Percentiles rank a stretch among this genome's conserved stretches.
Evolutionary conservation across 1,139 yeast genomes (phyloP).

Genomic region (Ogataea hybrid): DNA sequence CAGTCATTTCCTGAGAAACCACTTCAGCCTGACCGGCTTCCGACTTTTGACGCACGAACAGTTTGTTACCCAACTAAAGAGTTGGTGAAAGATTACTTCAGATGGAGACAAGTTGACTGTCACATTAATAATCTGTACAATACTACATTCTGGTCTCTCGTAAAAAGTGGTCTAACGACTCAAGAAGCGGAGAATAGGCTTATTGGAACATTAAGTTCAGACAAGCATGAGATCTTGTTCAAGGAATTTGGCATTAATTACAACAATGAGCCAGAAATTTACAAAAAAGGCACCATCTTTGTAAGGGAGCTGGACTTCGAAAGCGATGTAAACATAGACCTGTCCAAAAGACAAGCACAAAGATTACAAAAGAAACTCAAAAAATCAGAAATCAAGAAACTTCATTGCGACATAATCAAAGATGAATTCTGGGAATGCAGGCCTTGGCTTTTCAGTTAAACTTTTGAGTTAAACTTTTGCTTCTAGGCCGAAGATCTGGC

Average conservation of each 20-base stretch:
- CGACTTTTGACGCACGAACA: slow-evolving; percentile 90
- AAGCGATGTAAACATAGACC: slow-evolving; percentile 7
- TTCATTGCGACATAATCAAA: slow-evolving; percentile 58
- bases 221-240: slow-evolving; percentile 85
- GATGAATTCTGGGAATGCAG: slow-evolving; percentile 55
- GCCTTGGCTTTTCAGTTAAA: slow-evolving; percentile 36
- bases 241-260: slow-evolving; percentile 79
- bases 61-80: slow-evolving; percentile 72
- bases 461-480: slow-evolving; percentile 38
- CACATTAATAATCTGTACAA: slow-evolving; percentile 93
- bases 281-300: slow-evolving; percentile 78
- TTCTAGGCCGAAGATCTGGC: slow-evolving; percentile 38
- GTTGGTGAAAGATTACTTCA: slow-evolving; percentile 72
- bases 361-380: slow-evolving; percentile 46
- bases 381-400: slow-evolving; percentile 44
- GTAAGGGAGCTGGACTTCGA: slow-evolving; percentile 45
- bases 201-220: slow-evolving; percentile 73
- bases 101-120: slow-evolving; percentile 97
- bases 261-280: slow-evolving; percentile 86
- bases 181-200: slow-evolving; percentile 75
- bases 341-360: slow-evolving; percentile 49
- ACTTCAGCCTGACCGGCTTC: slow-evolving; percentile 44
- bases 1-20: slow-evolving; percentile 45
- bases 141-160: slow-evolving; percentile 89
- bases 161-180: slow-evolving; percentile 69